Evolutionary conservation across 2,329 filamentous ascomycete species (phyloP).

Genomic region (Xylariaceae sp.): DNA sequence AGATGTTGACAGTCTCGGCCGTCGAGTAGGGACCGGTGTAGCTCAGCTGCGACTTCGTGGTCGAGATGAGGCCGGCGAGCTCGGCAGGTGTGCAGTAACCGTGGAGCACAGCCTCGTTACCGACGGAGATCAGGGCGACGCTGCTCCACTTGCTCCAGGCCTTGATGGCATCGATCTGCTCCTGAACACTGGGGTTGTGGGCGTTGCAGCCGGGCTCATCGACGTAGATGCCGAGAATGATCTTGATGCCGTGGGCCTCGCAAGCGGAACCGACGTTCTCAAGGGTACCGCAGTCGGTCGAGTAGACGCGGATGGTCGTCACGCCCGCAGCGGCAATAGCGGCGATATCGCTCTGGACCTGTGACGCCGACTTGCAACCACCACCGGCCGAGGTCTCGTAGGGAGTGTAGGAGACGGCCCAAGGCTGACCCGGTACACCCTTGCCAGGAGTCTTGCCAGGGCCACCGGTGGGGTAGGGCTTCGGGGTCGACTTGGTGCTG

Average conservation of each 20-base stretch:
- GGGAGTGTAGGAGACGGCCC: conserved; percentile 76
- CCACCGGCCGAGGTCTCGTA: conserved; percentile 51
- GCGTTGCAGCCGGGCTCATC: conserved; percentile 57
- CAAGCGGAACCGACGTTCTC: conserved; percentile 67
- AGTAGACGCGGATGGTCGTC: conserved; percentile 74
- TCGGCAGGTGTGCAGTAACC: conserved; percentile 57
- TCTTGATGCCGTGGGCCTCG: conserved; percentile 60
- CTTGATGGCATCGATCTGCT: conserved; percentile 70
- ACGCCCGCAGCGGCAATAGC: conserved; percentile 62
- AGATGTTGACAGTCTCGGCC: conserved; percentile 77
- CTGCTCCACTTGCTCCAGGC: conserved; percentile 68
- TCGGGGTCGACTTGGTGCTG: conserved; percentile 18
- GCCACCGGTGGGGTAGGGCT: conserved; percentile 23
- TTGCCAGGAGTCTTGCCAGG: conserved; percentile 36
- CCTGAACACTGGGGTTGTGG: conserved; percentile 53
- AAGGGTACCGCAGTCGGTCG: conserved; percentile 82
- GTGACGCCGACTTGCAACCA: conserved; percentile 57
- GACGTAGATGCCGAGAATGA: conserved; percentile 88
- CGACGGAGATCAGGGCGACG: conserved; percentile 75
- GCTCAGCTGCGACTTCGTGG: conserved; percentile 61
- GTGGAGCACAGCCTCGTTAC: conserved; percentile 86
- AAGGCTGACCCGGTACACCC: conserved; percentile 46
- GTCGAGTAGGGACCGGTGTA: conserved; percentile 76
- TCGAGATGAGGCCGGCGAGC: conserved; percentile 65
- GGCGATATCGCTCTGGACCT: conserved; percentile 56